Conservation (phyloP, 768 basidiomycete species). For the Podaxis sp. region DNA sequence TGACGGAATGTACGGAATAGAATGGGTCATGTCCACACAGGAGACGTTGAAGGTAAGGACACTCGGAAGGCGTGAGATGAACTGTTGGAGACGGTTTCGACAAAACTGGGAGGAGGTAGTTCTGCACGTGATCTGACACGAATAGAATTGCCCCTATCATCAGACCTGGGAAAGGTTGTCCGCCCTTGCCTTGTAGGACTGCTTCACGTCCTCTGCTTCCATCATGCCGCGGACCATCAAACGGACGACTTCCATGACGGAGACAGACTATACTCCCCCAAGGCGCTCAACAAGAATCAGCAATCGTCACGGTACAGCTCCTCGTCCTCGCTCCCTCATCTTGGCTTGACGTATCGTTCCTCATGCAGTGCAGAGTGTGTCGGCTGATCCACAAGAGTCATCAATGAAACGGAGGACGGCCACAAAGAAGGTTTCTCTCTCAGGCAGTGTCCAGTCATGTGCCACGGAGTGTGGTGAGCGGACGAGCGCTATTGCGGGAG, state of each 20-base stretch:
- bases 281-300: conserved; percentile 8
- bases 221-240: conserved; percentile 10
- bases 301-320: conserved; percentile 5
- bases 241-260: neutral
- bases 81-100: neutral
- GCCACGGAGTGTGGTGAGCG: conserved; percentile 6
- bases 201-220: neutral
- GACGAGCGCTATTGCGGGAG: neutral
- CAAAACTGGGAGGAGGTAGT: neutral
- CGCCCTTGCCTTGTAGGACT: neutral
- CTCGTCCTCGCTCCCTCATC: neutral
- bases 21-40: neutral
- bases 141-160: conserved; percentile 10
- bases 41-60: neutral
- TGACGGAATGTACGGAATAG: neutral
- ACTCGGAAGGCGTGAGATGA: neutral
- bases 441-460: neutral
- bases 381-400: neutral
- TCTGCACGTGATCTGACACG: neutral
- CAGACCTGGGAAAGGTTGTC: conserved; percentile 7
- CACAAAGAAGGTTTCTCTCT: neutral
- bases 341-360: conserved; percentile 2
- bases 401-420: conserved; percentile 1
- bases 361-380: conserved; percentile 3
- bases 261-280: neutral